Evolutionary conservation across 306 rosid genomes (phyloP), one percentile per base, ranked within the genome.

Genomic region (Vachellia pachyceras): DNA sequence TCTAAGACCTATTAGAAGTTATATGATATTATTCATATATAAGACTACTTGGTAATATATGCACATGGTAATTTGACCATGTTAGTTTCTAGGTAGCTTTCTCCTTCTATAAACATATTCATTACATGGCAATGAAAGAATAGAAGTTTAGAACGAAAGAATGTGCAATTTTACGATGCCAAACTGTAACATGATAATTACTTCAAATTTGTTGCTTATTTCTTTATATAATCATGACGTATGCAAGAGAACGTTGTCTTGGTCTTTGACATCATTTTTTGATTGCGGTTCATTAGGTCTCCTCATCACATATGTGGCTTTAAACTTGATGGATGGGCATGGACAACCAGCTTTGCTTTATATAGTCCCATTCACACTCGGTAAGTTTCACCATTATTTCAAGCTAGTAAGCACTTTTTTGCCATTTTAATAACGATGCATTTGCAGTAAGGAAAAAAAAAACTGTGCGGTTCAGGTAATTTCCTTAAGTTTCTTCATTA

Each of bases 271-370:
- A n/a, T n/a, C n/a, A n/a, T n/a, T n/a, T n/a, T n/a, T n/a, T n/a
- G n/a, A 69, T 55, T 45, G 72, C 77, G 74, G 39, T 66, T 60
- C 3, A 77, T 73, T 82, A 96, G 99, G 99, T 81, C 97, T 96
- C 35, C 94, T 96, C 23, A 49, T 96, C 87, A 96, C 99, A 25
- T 96, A 96, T 29, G 89, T 96, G 75, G 99, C 99, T 80, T 85
- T 96, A 90, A 96, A 96, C 92, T 82, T 96, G 84, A 96, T 96
- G 99, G 99, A 96, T 70, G 99, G 98, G 65, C 99, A 93, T 79
- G 99, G 98, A 76, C 99, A 96, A 81, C 99, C 99, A 0, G 99
- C 99, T 81, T 86, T 96, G 85, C 92, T 95, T 65, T 96, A 93
- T 87, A 96, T 93, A 57, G 99, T 96, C 61, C 99, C 99, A 10